phyloP scores from a whole-genome alignment of 73 alveolate genomes.

The Stentor coeruleus region DNA sequence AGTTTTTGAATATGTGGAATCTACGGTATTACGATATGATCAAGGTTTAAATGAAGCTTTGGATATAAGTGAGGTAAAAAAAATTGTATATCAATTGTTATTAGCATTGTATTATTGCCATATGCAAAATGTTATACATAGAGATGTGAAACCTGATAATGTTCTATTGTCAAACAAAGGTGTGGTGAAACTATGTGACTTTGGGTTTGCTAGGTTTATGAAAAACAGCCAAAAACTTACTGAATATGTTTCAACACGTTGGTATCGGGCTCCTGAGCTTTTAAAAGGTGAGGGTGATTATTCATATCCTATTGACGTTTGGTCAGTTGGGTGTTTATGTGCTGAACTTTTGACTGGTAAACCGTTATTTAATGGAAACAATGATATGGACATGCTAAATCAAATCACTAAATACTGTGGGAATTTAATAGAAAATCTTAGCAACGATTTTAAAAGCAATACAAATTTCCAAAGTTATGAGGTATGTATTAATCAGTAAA shows the following conservation, averaged over 20 bases:
- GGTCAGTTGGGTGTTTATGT: slow-evolving; percentile 90
- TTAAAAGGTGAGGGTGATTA: slow-evolving; percentile 61
- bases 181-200: slow-evolving; percentile 49
- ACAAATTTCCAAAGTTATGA: too few relatives aligned
- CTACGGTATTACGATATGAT: slow-evolving; percentile 58
- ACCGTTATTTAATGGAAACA: slow-evolving; percentile 72
- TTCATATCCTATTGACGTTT: slow-evolving; percentile 56
- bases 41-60: slow-evolving; percentile 66
- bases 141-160: slow-evolving; percentile 66
- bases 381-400: too few relatives aligned
- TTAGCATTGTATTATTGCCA: slow-evolving; percentile 37
- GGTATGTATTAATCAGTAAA: too few relatives aligned
- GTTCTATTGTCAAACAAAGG: slow-evolving; percentile 33
- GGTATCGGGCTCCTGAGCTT: slow-evolving; percentile 77
- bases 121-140: slow-evolving; percentile 40
- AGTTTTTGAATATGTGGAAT: slow-evolving; percentile 67
- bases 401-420: too few relatives aligned
- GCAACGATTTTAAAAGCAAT: too few relatives aligned
- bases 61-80: slow-evolving; percentile 44
- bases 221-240: too few relatives aligned
- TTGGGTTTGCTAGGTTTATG: slow-evolving; percentile 55
- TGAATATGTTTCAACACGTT: too few relatives aligned
- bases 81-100: slow-evolving; percentile 49
- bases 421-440: too few relatives aligned
- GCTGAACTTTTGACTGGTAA: slow-evolving; percentile 79